A percentile compares a stretch with the other conserved stretches of the same genome.
These are phyloP conservation scores for Fusarium musae DNA, from an alignment of 2,329 filamentous ascomycete species.

Conservation along the genomic window DNA sequence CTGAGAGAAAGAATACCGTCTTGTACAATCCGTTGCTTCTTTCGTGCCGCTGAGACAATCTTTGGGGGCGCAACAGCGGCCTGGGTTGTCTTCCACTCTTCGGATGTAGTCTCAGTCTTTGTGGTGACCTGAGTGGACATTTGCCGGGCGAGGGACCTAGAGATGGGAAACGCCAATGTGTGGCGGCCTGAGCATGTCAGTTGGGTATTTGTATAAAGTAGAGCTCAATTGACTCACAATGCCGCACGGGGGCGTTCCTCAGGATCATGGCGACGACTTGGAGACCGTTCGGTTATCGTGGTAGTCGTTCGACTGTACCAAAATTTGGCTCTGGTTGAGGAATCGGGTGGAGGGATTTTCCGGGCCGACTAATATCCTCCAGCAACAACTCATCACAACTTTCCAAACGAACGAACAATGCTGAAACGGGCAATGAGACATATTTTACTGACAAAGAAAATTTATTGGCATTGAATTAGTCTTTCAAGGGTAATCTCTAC, in stretches of 20 bases:
- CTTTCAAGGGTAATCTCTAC: constrained; percentile 44
- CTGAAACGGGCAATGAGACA: not conserved
- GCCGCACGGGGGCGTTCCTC: constrained; percentile 64
- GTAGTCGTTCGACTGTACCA: constrained; percentile 40
- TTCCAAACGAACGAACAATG: not conserved
- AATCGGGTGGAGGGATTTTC: constrained; percentile 41
- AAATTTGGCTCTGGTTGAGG: constrained; percentile 44
- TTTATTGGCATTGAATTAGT: constrained; percentile 35
- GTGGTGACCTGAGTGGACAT: constrained; percentile 45
- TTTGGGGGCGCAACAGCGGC: constrained; percentile 36
- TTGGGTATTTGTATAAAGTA: not conserved
- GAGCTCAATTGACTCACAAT: constrained; percentile 57
- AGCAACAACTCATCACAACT: not conserved
- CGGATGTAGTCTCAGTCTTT: constrained; percentile 26
- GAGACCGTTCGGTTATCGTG: constrained; percentile 30
- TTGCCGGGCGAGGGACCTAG: constrained; percentile 49
- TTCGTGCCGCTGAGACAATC: constrained; percentile 41
- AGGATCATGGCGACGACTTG: constrained; percentile 62
- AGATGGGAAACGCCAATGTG: constrained; percentile 59
- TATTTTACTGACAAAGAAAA: constrained; percentile 28
- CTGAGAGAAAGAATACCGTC: constrained; percentile 50
- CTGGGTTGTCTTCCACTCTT: constrained; percentile 41
- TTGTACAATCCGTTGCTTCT: constrained; percentile 50
- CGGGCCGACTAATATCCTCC: constrained; percentile 27
- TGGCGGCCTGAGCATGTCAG: constrained; percentile 59